Percentiles rank a stretch among this genome's conserved stretches.
Conservation (phyloP, 108 stramenopile genomes). For the Nitzschia sp. region DNA sequence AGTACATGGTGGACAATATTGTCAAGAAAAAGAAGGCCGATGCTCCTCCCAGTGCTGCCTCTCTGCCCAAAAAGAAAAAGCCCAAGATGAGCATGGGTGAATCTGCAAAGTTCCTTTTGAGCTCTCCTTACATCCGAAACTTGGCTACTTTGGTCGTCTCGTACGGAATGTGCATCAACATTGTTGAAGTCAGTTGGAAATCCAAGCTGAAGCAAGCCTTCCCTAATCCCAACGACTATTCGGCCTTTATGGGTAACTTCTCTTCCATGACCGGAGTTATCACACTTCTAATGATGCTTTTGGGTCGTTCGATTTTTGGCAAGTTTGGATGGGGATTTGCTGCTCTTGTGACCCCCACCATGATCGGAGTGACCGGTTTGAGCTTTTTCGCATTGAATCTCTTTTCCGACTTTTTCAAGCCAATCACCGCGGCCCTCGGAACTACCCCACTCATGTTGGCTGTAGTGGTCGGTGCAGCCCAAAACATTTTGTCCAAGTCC, state of each 20-base stretch:
- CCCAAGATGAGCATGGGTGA: slow-evolving; percentile 89
- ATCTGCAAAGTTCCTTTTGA: slow-evolving; percentile 89
- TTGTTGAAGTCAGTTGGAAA: slow-evolving; percentile 99
- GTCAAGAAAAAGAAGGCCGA: slow-evolving; percentile 57
- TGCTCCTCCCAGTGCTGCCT: slow-evolving; percentile 53
- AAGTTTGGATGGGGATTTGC: slow-evolving; percentile 93
- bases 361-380: slow-evolving; percentile 91
- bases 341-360: slow-evolving; percentile 91
- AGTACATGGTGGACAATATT: slow-evolving; percentile 89
- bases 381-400: slow-evolving; percentile 90
- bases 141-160: slow-evolving; percentile 92
- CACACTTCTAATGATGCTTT: slow-evolving; percentile 96
- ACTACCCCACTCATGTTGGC: slow-evolving; percentile 94
- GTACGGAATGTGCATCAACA: slow-evolving; percentile 99
- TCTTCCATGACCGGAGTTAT: slow-evolving; percentile 91
- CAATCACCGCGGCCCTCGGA: slow-evolving; percentile 76
- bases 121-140: slow-evolving; percentile 88
- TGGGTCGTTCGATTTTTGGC: slow-evolving; percentile 89
- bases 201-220: slow-evolving; percentile 95
- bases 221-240: slow-evolving; percentile 95
- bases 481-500: slow-evolving; percentile 94
- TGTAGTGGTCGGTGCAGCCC: slow-evolving; percentile 92
- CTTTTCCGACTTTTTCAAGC: slow-evolving; percentile 72
- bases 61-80: slow-evolving; percentile 64
- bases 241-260: slow-evolving; percentile 99